These are phyloP conservation scores for Arachnopeziza araneosa DNA, from an alignment of 2,329 filamentous ascomycete genomes.

Conservation along the genomic window DNA sequence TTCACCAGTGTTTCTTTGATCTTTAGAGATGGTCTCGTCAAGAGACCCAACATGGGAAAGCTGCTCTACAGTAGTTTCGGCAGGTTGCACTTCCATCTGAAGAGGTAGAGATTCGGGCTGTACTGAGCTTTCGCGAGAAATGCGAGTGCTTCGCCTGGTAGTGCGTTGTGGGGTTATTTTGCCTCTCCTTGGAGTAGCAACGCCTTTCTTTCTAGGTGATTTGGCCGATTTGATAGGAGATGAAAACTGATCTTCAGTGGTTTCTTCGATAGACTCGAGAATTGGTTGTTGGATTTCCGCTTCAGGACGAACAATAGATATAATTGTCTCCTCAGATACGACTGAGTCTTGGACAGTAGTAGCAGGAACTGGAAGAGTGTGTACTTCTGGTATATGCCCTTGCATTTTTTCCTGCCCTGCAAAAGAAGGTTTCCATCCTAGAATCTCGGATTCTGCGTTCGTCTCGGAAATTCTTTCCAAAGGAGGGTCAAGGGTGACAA, in stretches of 20 bases:
- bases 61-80: neutral
- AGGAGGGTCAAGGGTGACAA: neutral
- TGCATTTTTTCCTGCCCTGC: neutral
- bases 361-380: neutral
- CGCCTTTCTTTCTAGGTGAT: conserved; percentile 7
- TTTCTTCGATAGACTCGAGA: neutral
- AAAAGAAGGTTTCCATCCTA: too few species aligned
- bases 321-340: neutral
- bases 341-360: neutral
- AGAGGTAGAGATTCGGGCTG: neutral
- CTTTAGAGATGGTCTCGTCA: neutral
- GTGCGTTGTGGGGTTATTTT: conserved; percentile 6
- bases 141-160: conserved; percentile 3
- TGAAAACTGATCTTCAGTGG: neutral
- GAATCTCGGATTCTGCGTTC: too few species aligned
- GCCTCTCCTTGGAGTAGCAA: neutral
- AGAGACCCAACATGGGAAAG: neutral
- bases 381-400: neutral
- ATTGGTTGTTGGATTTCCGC: neutral
- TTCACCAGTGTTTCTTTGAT: neutral
- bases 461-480: too few species aligned
- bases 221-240: conserved; percentile 3
- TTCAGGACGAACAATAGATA: neutral
- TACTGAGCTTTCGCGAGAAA: neutral
- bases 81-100: neutral